Percentiles rank a stretch among this genome's conserved stretches.
phyloP scores from a whole-genome alignment of 2,329 filamentous ascomycete species.

The Harringtonia aguacate region DNA sequence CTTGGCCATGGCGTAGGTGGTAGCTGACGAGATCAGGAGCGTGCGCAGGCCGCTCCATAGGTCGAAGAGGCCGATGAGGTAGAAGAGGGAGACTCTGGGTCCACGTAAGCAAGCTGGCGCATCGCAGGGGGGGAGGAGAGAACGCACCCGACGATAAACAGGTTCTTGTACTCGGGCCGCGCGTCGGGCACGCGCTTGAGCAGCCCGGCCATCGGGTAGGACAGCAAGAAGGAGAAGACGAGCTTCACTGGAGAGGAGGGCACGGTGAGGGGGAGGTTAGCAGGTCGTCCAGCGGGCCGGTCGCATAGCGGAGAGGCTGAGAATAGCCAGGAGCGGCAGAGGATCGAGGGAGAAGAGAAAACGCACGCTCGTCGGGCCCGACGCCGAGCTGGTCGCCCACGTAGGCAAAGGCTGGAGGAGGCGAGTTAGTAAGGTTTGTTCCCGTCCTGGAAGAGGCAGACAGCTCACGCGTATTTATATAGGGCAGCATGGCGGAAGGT shows the following conservation, averaged over 20 bases:
- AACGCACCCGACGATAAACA: slow-evolving; percentile 67
- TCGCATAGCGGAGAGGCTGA: not conserved
- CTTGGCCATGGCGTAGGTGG: slow-evolving; percentile 72
- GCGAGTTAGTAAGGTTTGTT: not conserved
- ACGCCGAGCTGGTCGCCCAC: slow-evolving; percentile 29
- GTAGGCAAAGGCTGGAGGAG: slow-evolving; percentile 31
- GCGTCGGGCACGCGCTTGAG: slow-evolving; percentile 85
- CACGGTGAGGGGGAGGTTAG: not conserved
- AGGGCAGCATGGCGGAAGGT: slow-evolving; percentile 16
- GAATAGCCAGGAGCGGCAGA: not conserved
- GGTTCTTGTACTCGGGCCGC: slow-evolving; percentile 74
- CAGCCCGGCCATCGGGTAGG: slow-evolving; percentile 80
- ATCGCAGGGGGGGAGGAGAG: not conserved
- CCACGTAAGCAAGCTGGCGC: not conserved
- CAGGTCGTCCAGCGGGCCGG: not conserved
- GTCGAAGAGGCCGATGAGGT: slow-evolving; percentile 86
- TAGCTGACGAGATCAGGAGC: slow-evolving; percentile 66
- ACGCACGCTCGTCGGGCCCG: slow-evolving; percentile 35
- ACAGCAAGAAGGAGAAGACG: slow-evolving; percentile 79
- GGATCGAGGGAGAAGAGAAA: not conserved
- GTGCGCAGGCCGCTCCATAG: slow-evolving; percentile 78
- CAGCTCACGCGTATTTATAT: slow-evolving; percentile 16
- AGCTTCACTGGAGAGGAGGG: slow-evolving; percentile 62
- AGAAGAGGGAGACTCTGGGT: slow-evolving; percentile 68
- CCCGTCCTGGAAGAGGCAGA: not conserved